A percentile compares a stretch with the other conserved stretches of the same genome.
phyloP scores from a whole-genome alignment of 371 early-diverging fungal genomes.

The Chytridium lagenaria region DNA sequence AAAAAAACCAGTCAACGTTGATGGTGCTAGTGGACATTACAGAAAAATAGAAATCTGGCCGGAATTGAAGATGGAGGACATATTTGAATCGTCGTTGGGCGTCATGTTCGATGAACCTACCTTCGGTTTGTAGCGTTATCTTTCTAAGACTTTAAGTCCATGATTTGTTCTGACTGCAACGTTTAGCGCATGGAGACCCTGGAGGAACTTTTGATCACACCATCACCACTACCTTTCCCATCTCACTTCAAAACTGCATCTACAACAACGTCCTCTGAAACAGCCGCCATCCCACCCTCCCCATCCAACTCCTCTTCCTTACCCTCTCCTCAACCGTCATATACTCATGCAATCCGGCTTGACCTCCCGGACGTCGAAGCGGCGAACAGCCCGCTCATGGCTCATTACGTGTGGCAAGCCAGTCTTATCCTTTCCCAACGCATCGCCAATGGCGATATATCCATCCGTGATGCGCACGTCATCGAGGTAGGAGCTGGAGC shows the following conservation, averaged over 20 bases:
- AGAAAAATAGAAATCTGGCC: too few species aligned
- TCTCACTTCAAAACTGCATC: background rate
- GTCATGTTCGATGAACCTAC: constrained; percentile 16
- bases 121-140: constrained; percentile 10
- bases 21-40: too few species aligned
- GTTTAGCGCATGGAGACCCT: constrained; percentile 21
- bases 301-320: background rate
- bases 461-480: constrained; percentile 25
- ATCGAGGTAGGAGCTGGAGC: constrained; percentile 49
- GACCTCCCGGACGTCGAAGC: constrained; percentile 17
- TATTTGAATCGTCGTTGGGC: constrained; percentile 10
- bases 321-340: background rate
- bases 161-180: background rate
- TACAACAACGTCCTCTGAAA: too few species aligned
- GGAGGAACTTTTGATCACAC: constrained; percentile 12
- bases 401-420: constrained; percentile 49
- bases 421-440: constrained; percentile 29
- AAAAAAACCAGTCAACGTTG: too few species aligned
- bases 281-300: too few species aligned
- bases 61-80: constrained; percentile 15
- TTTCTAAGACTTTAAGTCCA: background rate
- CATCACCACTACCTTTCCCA: background rate
- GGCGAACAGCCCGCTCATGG: constrained; percentile 38
- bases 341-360: constrained; percentile 12
- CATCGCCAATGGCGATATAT: constrained; percentile 17